Conservation (phyloP, 2,329 filamentous ascomycete species). For the Zymoseptoria brevis region DNA sequence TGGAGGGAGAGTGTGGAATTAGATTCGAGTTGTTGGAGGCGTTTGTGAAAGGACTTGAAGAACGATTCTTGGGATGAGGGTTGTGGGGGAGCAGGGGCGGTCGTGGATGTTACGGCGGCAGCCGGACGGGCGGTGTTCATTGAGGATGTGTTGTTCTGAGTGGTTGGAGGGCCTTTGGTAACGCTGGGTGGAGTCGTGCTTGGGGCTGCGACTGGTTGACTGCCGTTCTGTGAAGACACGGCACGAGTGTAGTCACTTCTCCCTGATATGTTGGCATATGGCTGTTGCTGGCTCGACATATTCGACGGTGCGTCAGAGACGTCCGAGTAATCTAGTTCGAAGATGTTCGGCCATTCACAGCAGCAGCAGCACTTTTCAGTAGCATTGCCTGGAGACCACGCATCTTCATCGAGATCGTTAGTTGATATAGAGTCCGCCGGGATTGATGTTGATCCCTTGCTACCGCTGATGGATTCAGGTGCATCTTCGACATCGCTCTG, state of each 20-base stretch:
- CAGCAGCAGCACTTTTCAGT: not conserved
- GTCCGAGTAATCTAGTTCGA: not conserved
- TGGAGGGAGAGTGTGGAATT: constrained; percentile 89
- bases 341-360: not conserved
- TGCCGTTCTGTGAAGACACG: not conserved
- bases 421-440: not conserved
- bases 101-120: not conserved
- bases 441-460: not conserved
- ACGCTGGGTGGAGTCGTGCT: not conserved
- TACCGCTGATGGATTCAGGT: not conserved
- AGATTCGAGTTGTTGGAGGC: constrained; percentile 79
- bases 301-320: not conserved
- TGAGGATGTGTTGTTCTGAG: constrained; percentile 3
- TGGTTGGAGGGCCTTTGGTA: constrained; percentile 1
- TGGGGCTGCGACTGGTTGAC: not conserved
- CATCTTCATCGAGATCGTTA: not conserved
- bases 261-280: not conserved
- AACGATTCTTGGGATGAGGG: constrained; percentile 95
- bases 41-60: constrained; percentile 93
- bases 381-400: not conserved
- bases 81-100: constrained; percentile 36
- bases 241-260: not conserved
- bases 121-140: constrained; percentile 9
- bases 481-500: not conserved
- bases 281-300: not conserved